Base-by-base conservation (phyloP, 768 basidiomycete species). In the Multifurca ochricompacta region DNA sequence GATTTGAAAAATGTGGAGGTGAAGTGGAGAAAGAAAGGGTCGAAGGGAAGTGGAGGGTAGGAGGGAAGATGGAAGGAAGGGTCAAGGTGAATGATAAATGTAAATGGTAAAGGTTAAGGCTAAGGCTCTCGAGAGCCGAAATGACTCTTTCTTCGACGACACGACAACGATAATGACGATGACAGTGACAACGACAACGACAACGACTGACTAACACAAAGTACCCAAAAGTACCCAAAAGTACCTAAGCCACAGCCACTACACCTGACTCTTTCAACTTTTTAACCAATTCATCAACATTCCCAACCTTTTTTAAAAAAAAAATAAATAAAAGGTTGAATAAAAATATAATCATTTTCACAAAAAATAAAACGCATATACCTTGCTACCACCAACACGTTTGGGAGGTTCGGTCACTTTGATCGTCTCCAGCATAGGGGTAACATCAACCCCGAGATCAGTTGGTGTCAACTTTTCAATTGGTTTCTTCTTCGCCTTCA, bases 401-500 rank as follows among this genome's bases (percentile, higher is more conserved):
- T 87, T 83, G 0, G 89, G 86, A 23, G 96, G 96, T 67, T 97
- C 95, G 2, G 81, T 71, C 23, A 98, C 88, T 62, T 87, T 90
- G 65, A 98, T 63, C 0, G 83, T 91, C 73, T 96, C 89, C 25
- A 98, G 71, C 30, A 80, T 76, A 14, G 92, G 91, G 0, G 81
- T 78, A 50, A 91, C 78, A 71, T 98, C 91, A 21, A 97, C 74
- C 6, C 83, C 82, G 21, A 98, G 81, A 62, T 93, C 91, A 21
- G 75, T 73, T 1, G 91, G 76, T 14, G 79, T 80, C 48, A 96
- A 64, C 65, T 89, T 92, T 70, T 94, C 85, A 39, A 97, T 70
- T 13, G 87, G 85, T 74, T 99, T 99, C 79, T 97, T 99, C 78
- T 97, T 98, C n/a, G 96, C 96, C 70, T 95, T 94, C 91, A 95